Percentiles rank a stretch among this genome's conserved stretches.
phyloP scores from a whole-genome alignment of 2,329 filamentous ascomycete species.

The Colletotrichum acutatum region DNA sequence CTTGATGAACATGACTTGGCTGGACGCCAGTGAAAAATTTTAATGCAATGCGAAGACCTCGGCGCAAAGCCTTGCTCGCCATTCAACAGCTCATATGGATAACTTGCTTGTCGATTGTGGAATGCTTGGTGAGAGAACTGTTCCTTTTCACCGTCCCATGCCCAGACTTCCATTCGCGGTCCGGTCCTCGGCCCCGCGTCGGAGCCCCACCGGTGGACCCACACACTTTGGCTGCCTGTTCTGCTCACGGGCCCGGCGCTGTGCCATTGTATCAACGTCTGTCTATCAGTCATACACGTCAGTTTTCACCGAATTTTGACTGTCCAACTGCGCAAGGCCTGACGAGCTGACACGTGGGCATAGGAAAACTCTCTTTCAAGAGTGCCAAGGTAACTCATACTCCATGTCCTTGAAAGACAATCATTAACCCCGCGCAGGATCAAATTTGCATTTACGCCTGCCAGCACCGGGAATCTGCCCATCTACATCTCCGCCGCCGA shows the following conservation, averaged over 20 bases:
- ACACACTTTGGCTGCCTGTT: background rate
- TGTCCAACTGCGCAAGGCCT: too few species aligned
- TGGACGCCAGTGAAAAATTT: background rate
- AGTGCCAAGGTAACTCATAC: background rate
- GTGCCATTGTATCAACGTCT: background rate
- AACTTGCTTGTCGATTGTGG: background rate
- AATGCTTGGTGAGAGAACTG: background rate
- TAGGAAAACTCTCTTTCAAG: background rate
- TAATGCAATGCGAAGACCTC: constrained; percentile 18
- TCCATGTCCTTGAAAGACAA: background rate
- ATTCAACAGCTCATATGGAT: background rate
- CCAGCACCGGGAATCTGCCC: background rate
- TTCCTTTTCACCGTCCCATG: too few species aligned
- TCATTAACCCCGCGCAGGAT: background rate
- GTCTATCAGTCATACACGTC: background rate
- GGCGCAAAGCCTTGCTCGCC: background rate
- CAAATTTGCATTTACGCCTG: background rate
- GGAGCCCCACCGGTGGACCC: background rate
- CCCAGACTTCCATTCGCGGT: background rate
- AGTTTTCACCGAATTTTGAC: background rate
- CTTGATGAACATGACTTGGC: constrained; percentile 31
- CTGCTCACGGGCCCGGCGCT: constrained; percentile 11
- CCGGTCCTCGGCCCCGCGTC: constrained; percentile 12
- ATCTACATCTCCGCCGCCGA: background rate
- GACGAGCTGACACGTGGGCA: too few species aligned